Evolutionary conservation across 805 yeast genomes (phyloP).

Genomic region (Lachancea thermotolerans): DNA sequence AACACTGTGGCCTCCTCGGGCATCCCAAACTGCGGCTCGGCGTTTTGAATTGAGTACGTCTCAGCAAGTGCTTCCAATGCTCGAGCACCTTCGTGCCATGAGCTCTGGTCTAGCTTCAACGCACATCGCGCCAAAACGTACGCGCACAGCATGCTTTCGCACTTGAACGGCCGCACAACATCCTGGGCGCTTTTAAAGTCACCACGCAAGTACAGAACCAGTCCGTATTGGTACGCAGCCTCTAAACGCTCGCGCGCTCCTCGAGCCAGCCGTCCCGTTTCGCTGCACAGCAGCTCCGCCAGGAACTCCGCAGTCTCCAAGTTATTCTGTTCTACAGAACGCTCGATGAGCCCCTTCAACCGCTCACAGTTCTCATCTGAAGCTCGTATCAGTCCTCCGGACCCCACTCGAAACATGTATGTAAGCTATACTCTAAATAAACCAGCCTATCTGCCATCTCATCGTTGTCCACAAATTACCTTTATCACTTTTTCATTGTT

Average conservation of each 20-base stretch:
- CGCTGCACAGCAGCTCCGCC: conserved; percentile 71
- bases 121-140: conserved; percentile 65
- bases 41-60: neutral
- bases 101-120: conserved; percentile 11
- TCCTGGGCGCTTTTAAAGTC: conserved; percentile 59
- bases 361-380: conserved; percentile 6
- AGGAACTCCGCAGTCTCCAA: conserved; percentile 72
- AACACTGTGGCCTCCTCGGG: conserved; percentile 73
- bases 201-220: conserved; percentile 52
- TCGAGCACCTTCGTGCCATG: conserved; percentile 4
- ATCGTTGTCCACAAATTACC: neutral
- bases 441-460: neutral
- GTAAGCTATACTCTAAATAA: neutral
- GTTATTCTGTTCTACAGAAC: conserved; percentile 24
- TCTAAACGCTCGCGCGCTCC: conserved; percentile 34
- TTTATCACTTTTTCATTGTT: neutral
- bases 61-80: neutral
- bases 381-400: conserved; percentile 5
- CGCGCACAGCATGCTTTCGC: conserved; percentile 63
- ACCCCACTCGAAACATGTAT: conserved; percentile 5
- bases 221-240: conserved; percentile 61
- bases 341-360: conserved; percentile 15
- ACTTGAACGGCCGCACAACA: conserved; percentile 30
- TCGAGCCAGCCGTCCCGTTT: conserved; percentile 23
- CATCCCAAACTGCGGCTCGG: conserved; percentile 9